These are phyloP conservation scores for Brassica nigra DNA, from an alignment of 345 rosid genomes.

Conservation along the genomic window DNA sequence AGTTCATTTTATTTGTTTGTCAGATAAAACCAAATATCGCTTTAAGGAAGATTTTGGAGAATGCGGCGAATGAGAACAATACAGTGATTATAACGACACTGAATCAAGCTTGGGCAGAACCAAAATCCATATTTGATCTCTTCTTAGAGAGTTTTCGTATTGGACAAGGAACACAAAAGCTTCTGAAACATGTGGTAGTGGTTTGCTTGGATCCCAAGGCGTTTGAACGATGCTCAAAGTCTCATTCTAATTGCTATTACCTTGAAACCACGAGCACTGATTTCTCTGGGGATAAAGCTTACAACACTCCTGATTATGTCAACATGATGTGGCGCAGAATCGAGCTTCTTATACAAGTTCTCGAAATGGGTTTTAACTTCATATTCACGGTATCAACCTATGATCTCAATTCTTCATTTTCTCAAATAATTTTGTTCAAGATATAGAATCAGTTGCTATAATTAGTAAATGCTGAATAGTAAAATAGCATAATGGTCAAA, in stretches of 20 bases:
- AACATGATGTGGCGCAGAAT: constrained; percentile 82
- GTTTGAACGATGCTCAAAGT: constrained; percentile 46
- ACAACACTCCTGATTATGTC: constrained; percentile 58
- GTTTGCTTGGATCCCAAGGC: constrained; percentile 62
- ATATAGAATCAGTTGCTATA: not conserved
- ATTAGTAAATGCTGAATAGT: not conserved
- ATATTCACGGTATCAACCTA: constrained; percentile 61
- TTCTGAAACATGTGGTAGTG: constrained; percentile 58
- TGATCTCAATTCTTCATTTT: not conserved
- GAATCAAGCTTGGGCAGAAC: constrained; percentile 73
- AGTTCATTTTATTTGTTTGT: constrained; percentile 9
- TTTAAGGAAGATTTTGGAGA: constrained; percentile 25
- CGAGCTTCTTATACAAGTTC: constrained; percentile 51
- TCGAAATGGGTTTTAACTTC: constrained; percentile 64
- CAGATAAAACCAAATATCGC: constrained; percentile 22
- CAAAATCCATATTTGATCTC: constrained; percentile 58
- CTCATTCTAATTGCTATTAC: constrained; percentile 51
- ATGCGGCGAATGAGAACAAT: constrained; percentile 40
- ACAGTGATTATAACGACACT: constrained; percentile 72
- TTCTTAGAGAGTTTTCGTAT: constrained; percentile 61
- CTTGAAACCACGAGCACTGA: constrained; percentile 41
- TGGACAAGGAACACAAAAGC: constrained; percentile 52
- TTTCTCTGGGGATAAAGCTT: constrained; percentile 54
- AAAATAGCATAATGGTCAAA: not conserved
- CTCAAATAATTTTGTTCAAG: not conserved